Base-by-base conservation (phyloP, 768 basidiomycete species). In the Phallus indusiatus region DNA sequence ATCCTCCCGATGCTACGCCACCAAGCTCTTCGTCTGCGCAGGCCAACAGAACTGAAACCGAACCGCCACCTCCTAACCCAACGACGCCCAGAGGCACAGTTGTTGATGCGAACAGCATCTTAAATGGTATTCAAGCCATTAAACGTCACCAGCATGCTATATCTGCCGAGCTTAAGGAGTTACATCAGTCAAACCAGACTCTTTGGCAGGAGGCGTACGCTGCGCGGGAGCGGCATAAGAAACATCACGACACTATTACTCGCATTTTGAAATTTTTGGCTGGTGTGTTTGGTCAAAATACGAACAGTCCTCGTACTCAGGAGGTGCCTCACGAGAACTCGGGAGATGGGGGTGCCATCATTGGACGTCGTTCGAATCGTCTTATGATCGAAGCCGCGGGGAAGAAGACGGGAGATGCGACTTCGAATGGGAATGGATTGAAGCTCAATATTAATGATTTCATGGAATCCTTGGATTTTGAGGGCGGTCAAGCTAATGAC, bases 181-280 rank as follows among this genome's bases (percentile, higher is more conserved):
- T 98, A 50, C 94, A 95, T 72, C 78, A 79, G 59, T 88, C 85
- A 1, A 97, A 97, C 67, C 84, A 93, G 63, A 74, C 85, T 20
- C 72, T 98, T n/a, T 99, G 95, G 95, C 84, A 91, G 68, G 94
- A 98, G 67, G 85, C 92, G 1, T 71, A 92, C 64, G 74, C 81
- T 34, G 82, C 90, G 1, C 77, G 93, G 16, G 83, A 86, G 63
- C 80, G 84, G 59, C 86, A 95, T 67, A 85, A 92, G 69, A 94
- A 90, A 67, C 94, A 97, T 64, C 88, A 96, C 67, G 94, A 98
- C 69, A 96, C 93, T 20, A 93, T 98, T 69, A 93, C 96, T 67
- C 77, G 90, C 57, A 98, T 99, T 61, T 80, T 99, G 63, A 88
- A 92, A 61, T 98, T 99, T 72, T 73, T 99, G 57, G 94, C 94